Percentiles rank a stretch among this genome's conserved stretches.
phyloP scores from a whole-genome alignment of 1,284 basidiomycete species.

The Termitomyces sp. region DNA sequence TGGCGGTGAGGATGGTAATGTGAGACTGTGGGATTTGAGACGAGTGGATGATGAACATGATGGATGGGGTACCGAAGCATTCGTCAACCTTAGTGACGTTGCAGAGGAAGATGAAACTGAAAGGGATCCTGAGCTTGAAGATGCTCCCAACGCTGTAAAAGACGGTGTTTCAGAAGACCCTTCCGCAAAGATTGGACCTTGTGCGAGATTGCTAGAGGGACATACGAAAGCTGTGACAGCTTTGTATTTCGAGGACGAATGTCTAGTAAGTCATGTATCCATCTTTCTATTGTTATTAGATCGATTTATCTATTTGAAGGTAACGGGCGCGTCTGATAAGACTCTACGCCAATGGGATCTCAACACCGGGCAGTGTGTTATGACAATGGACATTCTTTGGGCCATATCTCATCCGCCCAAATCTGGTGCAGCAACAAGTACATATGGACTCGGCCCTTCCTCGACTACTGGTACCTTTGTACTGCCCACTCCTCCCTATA shows the following conservation, averaged over 20 bases:
- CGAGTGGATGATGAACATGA: slow-evolving; percentile 72
- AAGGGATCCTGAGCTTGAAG: slow-evolving; percentile 29
- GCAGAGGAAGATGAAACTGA: slow-evolving; percentile 54
- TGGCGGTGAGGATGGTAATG: slow-evolving; percentile 81
- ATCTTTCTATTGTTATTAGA: background rate
- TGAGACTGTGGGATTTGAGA: slow-evolving; percentile 86
- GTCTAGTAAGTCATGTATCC: slow-evolving; percentile 55
- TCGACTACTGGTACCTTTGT: slow-evolving; percentile 66
- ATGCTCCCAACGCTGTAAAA: slow-evolving; percentile 33
- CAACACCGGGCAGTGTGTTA: slow-evolving; percentile 93
- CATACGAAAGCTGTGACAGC: slow-evolving; percentile 91
- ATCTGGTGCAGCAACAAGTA: slow-evolving; percentile 35
- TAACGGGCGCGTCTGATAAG: slow-evolving; percentile 97
- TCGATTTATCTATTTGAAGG: slow-evolving; percentile 33
- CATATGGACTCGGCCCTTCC: slow-evolving; percentile 44
- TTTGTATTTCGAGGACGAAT: slow-evolving; percentile 93
- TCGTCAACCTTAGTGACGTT: slow-evolving; percentile 57
- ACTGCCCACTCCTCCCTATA: slow-evolving; percentile 80
- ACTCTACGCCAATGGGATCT: slow-evolving; percentile 99
- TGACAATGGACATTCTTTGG: slow-evolving; percentile 99
- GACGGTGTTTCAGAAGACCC: slow-evolving; percentile 25
- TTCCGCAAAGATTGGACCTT: slow-evolving; percentile 43
- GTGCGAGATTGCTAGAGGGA: slow-evolving; percentile 79
- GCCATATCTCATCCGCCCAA: slow-evolving; percentile 89
- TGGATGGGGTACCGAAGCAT: slow-evolving; percentile 53